Evolutionary conservation across 2,329 filamentous ascomycete genomes (phyloP), one percentile per base, ranked within the genome.

Genomic region (Phialocephala sp.): DNA sequence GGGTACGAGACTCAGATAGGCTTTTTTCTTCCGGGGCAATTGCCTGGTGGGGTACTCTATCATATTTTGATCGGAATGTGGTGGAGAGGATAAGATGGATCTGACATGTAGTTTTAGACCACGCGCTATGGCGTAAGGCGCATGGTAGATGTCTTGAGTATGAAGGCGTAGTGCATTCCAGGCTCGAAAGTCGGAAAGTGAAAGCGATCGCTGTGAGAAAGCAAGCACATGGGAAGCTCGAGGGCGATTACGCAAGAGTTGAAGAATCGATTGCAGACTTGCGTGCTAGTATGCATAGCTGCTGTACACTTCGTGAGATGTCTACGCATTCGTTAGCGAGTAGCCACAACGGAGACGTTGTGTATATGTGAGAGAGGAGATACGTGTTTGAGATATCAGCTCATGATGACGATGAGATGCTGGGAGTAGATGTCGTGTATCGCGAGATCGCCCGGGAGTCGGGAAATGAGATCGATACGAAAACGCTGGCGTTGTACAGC

Each of bases 361-460:
- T 35, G 50, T 35, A 54, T 14, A n/a, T 27, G 20, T 35, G 18
- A n/a, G 24, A n/a, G 24, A 9, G 12, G 11, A 35, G 12, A 27
- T 54, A 54, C 50, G 50, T 54, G 50, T 27, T 27, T 54, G 11
- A 18, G 22, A 54, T 27, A 54, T 54, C 50, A 54, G 50, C 24
- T 54, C 27, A 54, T 54, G 4, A 54, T 32, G 50, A 54, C 24
- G 50, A 54, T 18, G 15, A 50, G 45, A 22, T 50, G 45, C 45
- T 22, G 45, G 45, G 11, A 3, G 45, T 20, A 8, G 45, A 50
- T 50, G 50, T 18, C 12, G 50, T 54, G 50, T n/a, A 18, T 9
- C 50, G 27, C 24, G 50, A 27, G 50, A 54, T 54, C 50, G 50
- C 50, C 32, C 50, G 50, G 50, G 50, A 54, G 24, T 27, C 24